phyloP scores from a whole-genome alignment of 345 rosid species.

The Chamaenerion angustifolium region DNA sequence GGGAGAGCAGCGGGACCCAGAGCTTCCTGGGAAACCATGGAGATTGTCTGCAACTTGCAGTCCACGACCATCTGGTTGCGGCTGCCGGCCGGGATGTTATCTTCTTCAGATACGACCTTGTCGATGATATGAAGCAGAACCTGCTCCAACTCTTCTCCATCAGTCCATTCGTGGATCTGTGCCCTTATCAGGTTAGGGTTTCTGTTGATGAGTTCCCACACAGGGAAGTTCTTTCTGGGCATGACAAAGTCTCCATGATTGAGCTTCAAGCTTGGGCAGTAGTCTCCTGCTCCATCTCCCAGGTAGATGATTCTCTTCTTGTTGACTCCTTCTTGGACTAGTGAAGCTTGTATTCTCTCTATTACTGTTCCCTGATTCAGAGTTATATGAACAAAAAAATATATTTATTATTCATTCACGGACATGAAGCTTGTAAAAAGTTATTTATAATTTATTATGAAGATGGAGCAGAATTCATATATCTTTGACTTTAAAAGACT shows the following conservation, averaged over 20 bases:
- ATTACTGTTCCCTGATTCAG: slow-evolving; percentile 38
- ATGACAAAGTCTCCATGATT: slow-evolving; percentile 34
- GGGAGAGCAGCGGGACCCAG: slow-evolving; percentile 21
- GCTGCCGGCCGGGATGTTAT: neutral
- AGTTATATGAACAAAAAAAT: too few relatives aligned
- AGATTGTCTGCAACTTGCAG: slow-evolving; percentile 35
- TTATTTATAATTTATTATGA: too few relatives aligned
- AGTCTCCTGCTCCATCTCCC: slow-evolving; percentile 82
- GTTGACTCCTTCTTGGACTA: slow-evolving; percentile 19
- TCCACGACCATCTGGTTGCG: slow-evolving; percentile 22
- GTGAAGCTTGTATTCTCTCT: slow-evolving; percentile 51
- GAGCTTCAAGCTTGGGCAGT: slow-evolving; percentile 71
- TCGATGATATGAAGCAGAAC: slow-evolving; percentile 24
- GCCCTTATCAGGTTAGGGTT: slow-evolving; percentile 49
- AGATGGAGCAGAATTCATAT: too few relatives aligned
- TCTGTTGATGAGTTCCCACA: slow-evolving; percentile 54
- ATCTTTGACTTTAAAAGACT: too few relatives aligned
- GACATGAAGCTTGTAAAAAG: too few relatives aligned
- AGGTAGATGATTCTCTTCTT: slow-evolving; percentile 46
- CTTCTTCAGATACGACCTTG: slow-evolving; percentile 10
- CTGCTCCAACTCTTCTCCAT: slow-evolving; percentile 48
- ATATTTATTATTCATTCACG: too few relatives aligned
- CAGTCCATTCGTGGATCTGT: slow-evolving; percentile 55
- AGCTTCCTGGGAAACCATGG: slow-evolving; percentile 19
- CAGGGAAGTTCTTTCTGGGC: slow-evolving; percentile 83